These are phyloP conservation scores for Sarocladiaceae sp. DNA, from an alignment of 2,329 filamentous ascomycete species.

Conservation along the genomic window DNA sequence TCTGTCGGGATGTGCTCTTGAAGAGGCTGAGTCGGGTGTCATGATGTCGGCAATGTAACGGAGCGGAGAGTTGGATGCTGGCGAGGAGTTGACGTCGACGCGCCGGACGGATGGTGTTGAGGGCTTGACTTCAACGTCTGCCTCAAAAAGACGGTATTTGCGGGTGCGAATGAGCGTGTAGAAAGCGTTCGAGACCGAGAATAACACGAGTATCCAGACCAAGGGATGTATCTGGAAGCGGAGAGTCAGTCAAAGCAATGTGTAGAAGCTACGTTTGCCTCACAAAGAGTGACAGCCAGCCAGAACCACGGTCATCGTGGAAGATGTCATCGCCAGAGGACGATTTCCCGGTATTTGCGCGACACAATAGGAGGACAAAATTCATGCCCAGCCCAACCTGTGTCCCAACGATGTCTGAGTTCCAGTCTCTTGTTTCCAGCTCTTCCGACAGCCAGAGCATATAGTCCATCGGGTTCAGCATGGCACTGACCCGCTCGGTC, in stretches of 20 bases:
- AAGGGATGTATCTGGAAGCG: constrained; percentile 58
- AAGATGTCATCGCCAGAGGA: constrained; percentile 76
- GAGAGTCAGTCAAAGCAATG: not conserved
- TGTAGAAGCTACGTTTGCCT: constrained; percentile 30
- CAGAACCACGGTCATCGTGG: constrained; percentile 59
- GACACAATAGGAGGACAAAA: constrained; percentile 73
- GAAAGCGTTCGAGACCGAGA: constrained; percentile 72
- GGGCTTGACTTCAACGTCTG: constrained; percentile 69
- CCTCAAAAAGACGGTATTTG: constrained; percentile 88
- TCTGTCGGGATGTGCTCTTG: constrained; percentile 77
- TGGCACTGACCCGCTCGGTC: constrained; percentile 71
- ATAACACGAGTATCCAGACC: constrained; percentile 62
- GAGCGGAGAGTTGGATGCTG: constrained; percentile 72
- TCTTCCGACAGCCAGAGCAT: constrained; percentile 89
- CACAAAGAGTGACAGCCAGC: constrained; percentile 60
- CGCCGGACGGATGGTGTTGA: constrained; percentile 82
- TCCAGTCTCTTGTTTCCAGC: constrained; percentile 86
- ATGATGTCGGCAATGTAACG: constrained; percentile 68
- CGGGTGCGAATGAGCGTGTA: constrained; percentile 80
- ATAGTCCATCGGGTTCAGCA: constrained; percentile 84
- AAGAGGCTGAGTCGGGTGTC: constrained; percentile 66
- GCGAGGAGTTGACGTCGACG: constrained; percentile 83
- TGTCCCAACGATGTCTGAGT: constrained; percentile 73
- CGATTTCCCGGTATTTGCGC: constrained; percentile 64
- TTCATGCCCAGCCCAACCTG: constrained; percentile 75